A percentile compares a stretch with the other conserved stretches of the same genome.
Conservation (phyloP, 768 basidiomycete genomes). For the Thelephora aurantiotincta region DNA sequence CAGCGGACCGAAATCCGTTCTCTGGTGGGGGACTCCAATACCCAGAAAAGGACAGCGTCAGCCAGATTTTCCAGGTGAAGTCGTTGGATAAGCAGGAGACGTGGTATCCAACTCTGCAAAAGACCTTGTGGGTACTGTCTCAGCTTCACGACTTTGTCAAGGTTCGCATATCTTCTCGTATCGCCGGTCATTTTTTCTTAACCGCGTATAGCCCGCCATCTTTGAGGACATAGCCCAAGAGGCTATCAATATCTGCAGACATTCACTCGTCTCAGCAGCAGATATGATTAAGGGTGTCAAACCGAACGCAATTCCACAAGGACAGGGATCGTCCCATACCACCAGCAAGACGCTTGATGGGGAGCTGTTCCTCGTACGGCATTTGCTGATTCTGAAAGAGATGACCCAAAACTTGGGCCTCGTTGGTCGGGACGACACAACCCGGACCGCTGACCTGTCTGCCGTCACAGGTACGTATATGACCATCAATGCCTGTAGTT, state of each 20-base stretch:
- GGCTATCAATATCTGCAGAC: conserved; percentile 68
- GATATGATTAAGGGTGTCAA: conserved; percentile 33
- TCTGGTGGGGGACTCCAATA: conserved; percentile 25
- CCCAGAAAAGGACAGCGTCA: conserved; percentile 56
- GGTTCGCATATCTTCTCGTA: conserved; percentile 27
- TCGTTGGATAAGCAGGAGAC: conserved; percentile 63
- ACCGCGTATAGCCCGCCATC: conserved; percentile 61
- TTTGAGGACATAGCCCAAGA: conserved; percentile 97
- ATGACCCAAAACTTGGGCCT: conserved; percentile 66
- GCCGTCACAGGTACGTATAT: conserved; percentile 44
- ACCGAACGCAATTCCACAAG: not conserved
- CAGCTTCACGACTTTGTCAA: conserved; percentile 89
- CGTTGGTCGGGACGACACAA: conserved; percentile 29
- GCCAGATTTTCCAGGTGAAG: conserved; percentile 56
- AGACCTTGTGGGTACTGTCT: conserved; percentile 83
- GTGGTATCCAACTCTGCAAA: conserved; percentile 86
- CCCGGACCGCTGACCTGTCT: conserved; percentile 26
- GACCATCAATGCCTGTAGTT: not conserved
- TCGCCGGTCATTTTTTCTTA: not conserved
- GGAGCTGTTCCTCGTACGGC: conserved; percentile 78
- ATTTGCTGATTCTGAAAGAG: conserved; percentile 86
- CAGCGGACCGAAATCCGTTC: conserved; percentile 31
- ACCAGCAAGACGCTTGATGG: conserved; percentile 45
- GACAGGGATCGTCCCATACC: conserved; percentile 21
- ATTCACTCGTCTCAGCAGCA: conserved; percentile 65